Evolutionary conservation across 352 stramenopile species (phyloP).

Genomic region (Globisporangium rhizosaccharum): DNA sequence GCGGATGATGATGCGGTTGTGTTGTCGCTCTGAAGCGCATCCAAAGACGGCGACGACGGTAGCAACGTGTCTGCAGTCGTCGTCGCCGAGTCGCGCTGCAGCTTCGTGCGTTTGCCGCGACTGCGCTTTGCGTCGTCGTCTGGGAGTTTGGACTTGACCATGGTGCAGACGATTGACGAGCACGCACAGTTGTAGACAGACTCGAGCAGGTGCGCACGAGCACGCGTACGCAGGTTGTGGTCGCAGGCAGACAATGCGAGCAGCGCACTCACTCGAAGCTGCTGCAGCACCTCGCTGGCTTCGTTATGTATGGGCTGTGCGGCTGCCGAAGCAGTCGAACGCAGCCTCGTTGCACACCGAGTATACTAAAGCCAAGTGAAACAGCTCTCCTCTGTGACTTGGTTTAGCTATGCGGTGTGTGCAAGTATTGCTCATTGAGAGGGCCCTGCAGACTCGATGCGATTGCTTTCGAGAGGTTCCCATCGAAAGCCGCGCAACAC

Average conservation of each 20-base stretch:
- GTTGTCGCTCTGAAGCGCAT: constrained; percentile 9
- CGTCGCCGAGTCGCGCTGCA: constrained; percentile 26
- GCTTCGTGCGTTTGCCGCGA: constrained; percentile 50
- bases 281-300: not conserved
- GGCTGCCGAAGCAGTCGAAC: not conserved
- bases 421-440: not conserved
- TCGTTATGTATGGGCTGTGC: not conserved
- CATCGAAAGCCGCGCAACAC: no score
- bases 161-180: constrained; percentile 8
- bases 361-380: not conserved
- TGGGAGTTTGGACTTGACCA: constrained; percentile 55
- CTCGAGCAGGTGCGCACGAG: not conserved
- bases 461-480: no score
- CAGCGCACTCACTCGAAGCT: no score
- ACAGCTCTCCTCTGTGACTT: not conserved
- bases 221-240: not conserved
- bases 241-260: not conserved
- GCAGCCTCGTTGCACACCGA: not conserved
- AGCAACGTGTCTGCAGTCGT: constrained; percentile 14
- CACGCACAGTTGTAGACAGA: not conserved
- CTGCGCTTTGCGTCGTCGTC: constrained; percentile 69
- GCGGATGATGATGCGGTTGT: constrained; percentile 13
- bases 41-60: constrained; percentile 9
- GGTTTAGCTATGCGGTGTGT: not conserved
- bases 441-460: no score